Evolutionary conservation across 768 basidiomycete species (phyloP).

Genomic region (Tephrocybe sp.): DNA sequence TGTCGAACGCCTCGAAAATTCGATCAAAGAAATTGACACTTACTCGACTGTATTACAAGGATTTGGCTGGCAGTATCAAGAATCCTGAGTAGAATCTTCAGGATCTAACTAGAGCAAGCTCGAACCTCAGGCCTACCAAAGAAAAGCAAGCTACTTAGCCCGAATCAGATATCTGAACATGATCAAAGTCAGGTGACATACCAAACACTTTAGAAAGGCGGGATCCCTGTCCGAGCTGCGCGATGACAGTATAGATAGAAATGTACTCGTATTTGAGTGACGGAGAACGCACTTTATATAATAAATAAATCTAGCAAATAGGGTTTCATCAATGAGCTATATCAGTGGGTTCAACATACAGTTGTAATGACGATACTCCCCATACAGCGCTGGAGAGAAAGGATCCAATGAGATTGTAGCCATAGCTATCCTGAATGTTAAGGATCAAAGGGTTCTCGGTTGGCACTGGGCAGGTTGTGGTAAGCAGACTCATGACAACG

Average conservation of each 20-base stretch:
- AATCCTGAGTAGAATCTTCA: too few relatives aligned
- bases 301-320: background rate
- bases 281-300: background rate
- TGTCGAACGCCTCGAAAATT: too few relatives aligned
- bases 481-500: too few relatives aligned
- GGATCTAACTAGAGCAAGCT: too few relatives aligned
- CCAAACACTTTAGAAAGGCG: background rate
- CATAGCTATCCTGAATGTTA: background rate
- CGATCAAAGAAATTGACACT: too few relatives aligned
- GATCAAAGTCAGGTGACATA: background rate
- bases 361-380: conserved; percentile 2
- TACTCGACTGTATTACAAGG: background rate
- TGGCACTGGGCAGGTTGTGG: background rate
- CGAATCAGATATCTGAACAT: too few relatives aligned
- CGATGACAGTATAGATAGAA: background rate
- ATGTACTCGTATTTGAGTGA: too few relatives aligned
- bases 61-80: conserved; percentile 1
- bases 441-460: background rate
- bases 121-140: background rate
- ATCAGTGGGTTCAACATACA: too few relatives aligned
- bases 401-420: background rate
- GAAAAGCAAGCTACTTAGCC: background rate
- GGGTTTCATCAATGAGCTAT: too few relatives aligned
- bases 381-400: conserved; percentile 1
- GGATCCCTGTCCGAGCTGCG: background rate